Evolutionary conservation across 1,139 yeast genomes (phyloP).

Genomic region (Magnusiomyces fungicola): DNA sequence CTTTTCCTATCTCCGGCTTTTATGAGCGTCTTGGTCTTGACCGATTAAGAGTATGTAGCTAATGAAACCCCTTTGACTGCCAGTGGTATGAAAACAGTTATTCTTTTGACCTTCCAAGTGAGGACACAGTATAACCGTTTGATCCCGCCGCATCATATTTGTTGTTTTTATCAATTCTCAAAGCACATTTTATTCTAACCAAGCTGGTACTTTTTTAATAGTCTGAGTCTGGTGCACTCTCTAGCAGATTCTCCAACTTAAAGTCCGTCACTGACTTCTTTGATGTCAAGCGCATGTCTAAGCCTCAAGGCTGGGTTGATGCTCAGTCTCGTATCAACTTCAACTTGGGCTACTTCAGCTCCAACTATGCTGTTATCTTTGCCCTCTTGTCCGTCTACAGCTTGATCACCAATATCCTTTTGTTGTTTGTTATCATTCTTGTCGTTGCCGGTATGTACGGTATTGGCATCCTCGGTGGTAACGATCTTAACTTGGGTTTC

Average conservation of each 20-base stretch:
- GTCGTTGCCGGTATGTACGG: conserved; percentile 63
- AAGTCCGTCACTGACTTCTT: conserved; percentile 91
- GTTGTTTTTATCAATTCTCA: background rate
- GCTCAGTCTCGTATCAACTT: conserved; percentile 80
- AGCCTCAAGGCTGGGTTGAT: conserved; percentile 85
- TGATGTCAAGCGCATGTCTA: conserved; percentile 80
- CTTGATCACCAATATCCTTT: conserved; percentile 71
- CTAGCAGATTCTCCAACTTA: conserved; percentile 60
- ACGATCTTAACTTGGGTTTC: conserved; percentile 56
- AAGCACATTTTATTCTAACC: background rate
- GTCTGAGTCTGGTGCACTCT: conserved; percentile 42
- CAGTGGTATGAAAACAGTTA: too few species aligned
- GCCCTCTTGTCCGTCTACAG: conserved; percentile 63
- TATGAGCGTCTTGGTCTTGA: conserved; percentile 14
- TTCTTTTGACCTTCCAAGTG: too few species aligned
- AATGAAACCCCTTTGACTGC: too few species aligned
- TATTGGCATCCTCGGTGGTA: conserved; percentile 71
- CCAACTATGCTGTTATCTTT: conserved; percentile 76
- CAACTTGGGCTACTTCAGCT: conserved; percentile 79
- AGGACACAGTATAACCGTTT: background rate
- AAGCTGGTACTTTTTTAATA: background rate
- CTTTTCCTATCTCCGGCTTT: conserved; percentile 10
- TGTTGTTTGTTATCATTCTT: conserved; percentile 65
- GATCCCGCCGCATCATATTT: too few species aligned
- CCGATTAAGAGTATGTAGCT: conserved; percentile 12